Base-by-base conservation (phyloP, 306 rosid species). In the Pyrus bretschneideri region DNA sequence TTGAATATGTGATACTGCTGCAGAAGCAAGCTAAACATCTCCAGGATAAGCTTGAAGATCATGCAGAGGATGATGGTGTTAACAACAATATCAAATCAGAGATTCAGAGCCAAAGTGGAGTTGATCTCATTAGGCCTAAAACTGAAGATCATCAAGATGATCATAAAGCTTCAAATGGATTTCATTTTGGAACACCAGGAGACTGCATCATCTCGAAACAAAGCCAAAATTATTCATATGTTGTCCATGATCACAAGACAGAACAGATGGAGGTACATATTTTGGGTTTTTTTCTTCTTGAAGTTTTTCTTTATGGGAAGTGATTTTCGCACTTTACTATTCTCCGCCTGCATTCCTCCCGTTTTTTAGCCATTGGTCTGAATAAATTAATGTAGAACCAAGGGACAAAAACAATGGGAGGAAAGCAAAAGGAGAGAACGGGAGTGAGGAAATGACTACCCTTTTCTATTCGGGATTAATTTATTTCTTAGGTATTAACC, bases 241-340 rank as follows among this genome's bases (percentile, higher is more conserved):
- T 15, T 69, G 57, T 71, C 25, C 81, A 67, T 70, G 91, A 90
- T 75, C 94, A 89, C 25, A 93, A 85, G 82, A 77, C 86, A 33
- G 94, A 85, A 33, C 93, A 93, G 66, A 93, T 93, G 96, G 96
- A 93, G 94, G 98, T 93, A 70, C 2, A 9, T 6, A 19, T 42
- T 14, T 44, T 27, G 13, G 4, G 38, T 61, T 45, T n/a, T 73
- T 25, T 6, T 25, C 21, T 59, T 55, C 13, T 14, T 57, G 0
- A n/a, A 25, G 23, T 0, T 12, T 14, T 6, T 73, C 8, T 27
- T 62, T 15, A 13, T 13, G 30, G 6, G 21, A 17, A 51, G 55
- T 15, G 55, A 15, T 15, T 49, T 49, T 49, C 8, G 0, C 55
- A 51, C 55, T 51, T 2, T 18, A 51, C 55, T 25, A 19, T 54